Conservation (phyloP, 1,284 basidiomycete species). For the Amylostereum areolatum region DNA sequence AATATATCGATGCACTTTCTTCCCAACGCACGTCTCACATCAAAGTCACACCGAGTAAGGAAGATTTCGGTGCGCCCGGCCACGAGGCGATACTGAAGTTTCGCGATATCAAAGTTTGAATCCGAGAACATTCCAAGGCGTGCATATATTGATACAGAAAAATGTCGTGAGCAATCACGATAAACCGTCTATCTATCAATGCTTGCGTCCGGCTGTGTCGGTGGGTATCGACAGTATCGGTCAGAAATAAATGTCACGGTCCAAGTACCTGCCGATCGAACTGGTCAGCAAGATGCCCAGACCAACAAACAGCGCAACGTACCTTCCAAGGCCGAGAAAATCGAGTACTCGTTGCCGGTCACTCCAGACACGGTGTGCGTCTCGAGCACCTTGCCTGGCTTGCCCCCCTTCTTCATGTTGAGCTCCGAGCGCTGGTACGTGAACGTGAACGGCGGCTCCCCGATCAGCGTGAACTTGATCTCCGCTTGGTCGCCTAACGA, state of each 20-base stretch:
- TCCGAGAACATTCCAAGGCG: too few relatives aligned
- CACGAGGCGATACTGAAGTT: too few relatives aligned
- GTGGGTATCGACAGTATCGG: conserved; percentile 77
- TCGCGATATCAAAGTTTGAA: too few relatives aligned
- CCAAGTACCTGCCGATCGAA: conserved; percentile 66
- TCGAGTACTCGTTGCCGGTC: conserved; percentile 72
- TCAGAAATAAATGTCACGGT: conserved; percentile 89
- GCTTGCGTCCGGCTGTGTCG: conserved; percentile 30
- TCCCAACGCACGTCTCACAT: too few relatives aligned
- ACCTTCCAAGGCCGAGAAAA: conserved; percentile 87
- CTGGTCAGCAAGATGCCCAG: conserved; percentile 9
- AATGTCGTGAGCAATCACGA: too few relatives aligned
- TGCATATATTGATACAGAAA: too few relatives aligned
- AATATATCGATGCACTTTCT: too few relatives aligned
- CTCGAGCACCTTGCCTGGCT: conserved; percentile 72
- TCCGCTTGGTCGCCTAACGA: conserved; percentile 80
- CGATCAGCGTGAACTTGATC: conserved; percentile 83
- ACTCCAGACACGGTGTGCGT: conserved; percentile 86
- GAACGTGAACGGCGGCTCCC: conserved; percentile 94
- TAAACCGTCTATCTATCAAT: too few relatives aligned
- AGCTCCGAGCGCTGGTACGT: conserved; percentile 83
- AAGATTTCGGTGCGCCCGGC: too few relatives aligned
- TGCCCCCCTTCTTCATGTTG: conserved; percentile 54
- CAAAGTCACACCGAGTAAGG: too few relatives aligned
- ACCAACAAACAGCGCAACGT: conserved; percentile 17